A percentile compares a stretch with the other conserved stretches of the same genome.
These are phyloP conservation scores for Glycine tomentella DNA, from an alignment of 306 rosid genomes.

Conservation along the genomic window DNA sequence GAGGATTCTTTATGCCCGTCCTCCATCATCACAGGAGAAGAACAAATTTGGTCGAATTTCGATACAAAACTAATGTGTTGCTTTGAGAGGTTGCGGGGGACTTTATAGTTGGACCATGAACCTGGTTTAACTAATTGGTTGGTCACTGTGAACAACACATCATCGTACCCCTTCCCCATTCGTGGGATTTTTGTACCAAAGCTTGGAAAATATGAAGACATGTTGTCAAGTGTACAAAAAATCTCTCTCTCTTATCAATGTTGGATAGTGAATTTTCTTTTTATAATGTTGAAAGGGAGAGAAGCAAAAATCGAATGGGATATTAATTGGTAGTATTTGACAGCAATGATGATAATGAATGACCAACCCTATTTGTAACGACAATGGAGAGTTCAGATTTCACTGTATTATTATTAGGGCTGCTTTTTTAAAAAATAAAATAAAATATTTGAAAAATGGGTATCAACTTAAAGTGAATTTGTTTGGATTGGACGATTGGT, in stretches of 20 bases:
- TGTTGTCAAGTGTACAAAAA: conserved; percentile 3
- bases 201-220: conserved; percentile 71
- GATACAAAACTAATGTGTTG: conserved; percentile 57
- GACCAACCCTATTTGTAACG: conserved; percentile 22
- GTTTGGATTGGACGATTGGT: neutral
- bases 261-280: neutral
- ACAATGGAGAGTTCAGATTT: neutral
- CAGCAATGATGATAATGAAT: neutral
- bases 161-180: conserved; percentile 40
- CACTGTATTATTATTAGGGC: neutral
- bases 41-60: conserved; percentile 52
- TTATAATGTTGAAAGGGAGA: conserved; percentile 32
- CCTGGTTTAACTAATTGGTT: conserved; percentile 45
- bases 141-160: conserved; percentile 42
- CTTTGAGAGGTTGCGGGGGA: conserved; percentile 1
- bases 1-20: conserved; percentile 41
- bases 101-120: conserved; percentile 32
- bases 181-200: conserved; percentile 61
- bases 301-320: conserved; percentile 16
- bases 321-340: neutral
- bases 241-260: neutral
- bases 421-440: neutral
- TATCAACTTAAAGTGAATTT: conserved; percentile 24
- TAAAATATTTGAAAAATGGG: neutral
- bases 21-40: conserved; percentile 61